Base-by-base conservation (phyloP, 2,329 filamentous ascomycete species). In the Cordyceps pruinosa region DNA sequence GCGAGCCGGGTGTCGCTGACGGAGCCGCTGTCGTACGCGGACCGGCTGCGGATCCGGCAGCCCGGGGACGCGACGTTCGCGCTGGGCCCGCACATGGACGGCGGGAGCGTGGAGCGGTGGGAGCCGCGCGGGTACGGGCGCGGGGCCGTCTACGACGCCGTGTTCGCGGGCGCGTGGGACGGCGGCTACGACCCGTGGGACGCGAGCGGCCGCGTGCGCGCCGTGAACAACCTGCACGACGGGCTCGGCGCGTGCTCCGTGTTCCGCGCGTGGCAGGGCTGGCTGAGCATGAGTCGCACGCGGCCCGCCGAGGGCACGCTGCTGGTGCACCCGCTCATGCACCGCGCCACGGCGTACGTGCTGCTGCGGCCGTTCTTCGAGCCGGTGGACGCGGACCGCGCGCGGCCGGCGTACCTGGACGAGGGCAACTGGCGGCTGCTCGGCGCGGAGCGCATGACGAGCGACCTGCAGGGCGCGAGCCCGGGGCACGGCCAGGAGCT, bases 221-320 rank as follows among this genome's bases (percentile, higher is more conserved):
- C 87, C 3, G 80, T 84, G 2, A 85, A 83, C 59, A 87, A 96
- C 69, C 73, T 92, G 34, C 94, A 97, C 68, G 79, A 89, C 51
- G 90, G 91, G 0, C 79, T 90, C 0, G 91, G 92, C 0, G 85
- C 88, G 1, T 96, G 90, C 72, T 87, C 81, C 46, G 90, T 91
- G 76, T 91, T 96, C 72, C 82, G 93, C 39, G 88, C 90, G 79
- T 93, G 89, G 70, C 92, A 97, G 72, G 92, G 90, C 19, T 97
- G 92, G 92, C 71, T 97, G 53, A 83, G 82, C 59, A 86, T 97
- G 79, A 90, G 86, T 58, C 73, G 76, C n/a, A 87, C 84, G 0
- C 84, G 79, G 0, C 88, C 89, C 0, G 78, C 79, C 5, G 86
- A 96, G 72, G 92, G 92, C 1, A 94, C 91, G 0, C 72, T 97